phyloP scores from a whole-genome alignment of 2,329 filamentous ascomycete species.

The Colletotrichum theobromicola region DNA sequence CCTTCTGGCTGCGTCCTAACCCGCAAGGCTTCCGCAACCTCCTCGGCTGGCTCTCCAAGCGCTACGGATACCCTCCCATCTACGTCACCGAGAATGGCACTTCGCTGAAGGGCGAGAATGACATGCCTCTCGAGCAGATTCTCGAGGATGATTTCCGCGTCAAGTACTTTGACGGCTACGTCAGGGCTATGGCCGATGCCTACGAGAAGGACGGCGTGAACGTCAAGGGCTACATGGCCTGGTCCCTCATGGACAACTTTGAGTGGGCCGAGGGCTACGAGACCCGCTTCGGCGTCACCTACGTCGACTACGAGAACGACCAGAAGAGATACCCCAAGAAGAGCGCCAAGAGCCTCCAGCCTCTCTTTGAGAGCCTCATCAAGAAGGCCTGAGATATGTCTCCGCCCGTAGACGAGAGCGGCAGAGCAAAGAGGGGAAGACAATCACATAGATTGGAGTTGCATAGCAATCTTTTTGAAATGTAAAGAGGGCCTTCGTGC shows the following conservation, averaged over 20 bases:
- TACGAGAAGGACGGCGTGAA: slow-evolving; percentile 76
- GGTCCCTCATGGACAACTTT: slow-evolving; percentile 90
- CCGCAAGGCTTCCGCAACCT: slow-evolving; percentile 79
- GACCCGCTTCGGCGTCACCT: slow-evolving; percentile 84
- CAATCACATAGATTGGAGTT: background rate
- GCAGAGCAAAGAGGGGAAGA: background rate
- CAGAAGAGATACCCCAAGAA: slow-evolving; percentile 86
- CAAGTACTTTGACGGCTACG: slow-evolving; percentile 79
- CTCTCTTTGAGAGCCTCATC: slow-evolving; percentile 74
- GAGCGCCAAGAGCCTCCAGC: slow-evolving; percentile 74
- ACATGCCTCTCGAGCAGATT: slow-evolving; percentile 72
- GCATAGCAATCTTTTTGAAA: background rate
- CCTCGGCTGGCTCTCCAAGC: slow-evolving; percentile 76
- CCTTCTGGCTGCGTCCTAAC: slow-evolving; percentile 79
- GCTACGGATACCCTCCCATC: slow-evolving; percentile 78
- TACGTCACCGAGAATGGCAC: slow-evolving; percentile 92
- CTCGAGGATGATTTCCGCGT: slow-evolving; percentile 83
- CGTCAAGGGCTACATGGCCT: slow-evolving; percentile 81
- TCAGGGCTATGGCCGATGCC: slow-evolving; percentile 77
- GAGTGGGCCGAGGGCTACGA: slow-evolving; percentile 93
- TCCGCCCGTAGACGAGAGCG: background rate
- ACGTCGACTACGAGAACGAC: slow-evolving; percentile 79
- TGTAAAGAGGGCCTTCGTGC: background rate
- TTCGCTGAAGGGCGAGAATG: slow-evolving; percentile 82
- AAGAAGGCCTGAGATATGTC: slow-evolving; percentile 55